phyloP scores from a whole-genome alignment of 257 asterid species.

The Solanum dulcamara region DNA sequence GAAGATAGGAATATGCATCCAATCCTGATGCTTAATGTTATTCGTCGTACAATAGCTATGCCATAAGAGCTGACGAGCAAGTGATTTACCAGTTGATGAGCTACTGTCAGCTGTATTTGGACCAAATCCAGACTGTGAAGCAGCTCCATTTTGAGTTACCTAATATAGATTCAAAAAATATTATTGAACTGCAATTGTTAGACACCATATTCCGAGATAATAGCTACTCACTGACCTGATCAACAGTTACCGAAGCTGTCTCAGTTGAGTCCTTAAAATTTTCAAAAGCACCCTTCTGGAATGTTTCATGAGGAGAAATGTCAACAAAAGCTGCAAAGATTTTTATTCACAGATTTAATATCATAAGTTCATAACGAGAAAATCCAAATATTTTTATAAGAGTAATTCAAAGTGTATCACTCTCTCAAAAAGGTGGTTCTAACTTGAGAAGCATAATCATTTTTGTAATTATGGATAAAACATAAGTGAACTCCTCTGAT shows the following conservation, averaged over 20 bases:
- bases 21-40: background rate
- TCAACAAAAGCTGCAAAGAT: constrained; percentile 72
- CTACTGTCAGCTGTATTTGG: constrained; percentile 32
- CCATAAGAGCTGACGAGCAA: background rate
- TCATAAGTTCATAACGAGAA: background rate
- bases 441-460: background rate
- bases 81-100: constrained; percentile 26
- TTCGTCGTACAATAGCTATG: background rate
- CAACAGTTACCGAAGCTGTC: constrained; percentile 23
- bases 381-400: background rate
- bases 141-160: constrained; percentile 73
- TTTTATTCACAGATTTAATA: background rate
- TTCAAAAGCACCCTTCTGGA: constrained; percentile 70
- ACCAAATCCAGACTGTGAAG: constrained; percentile 39
- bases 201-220: background rate
- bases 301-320: constrained; percentile 81
- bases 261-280: constrained; percentile 47
- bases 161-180: constrained; percentile 17
- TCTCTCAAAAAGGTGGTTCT: background rate
- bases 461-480: background rate
- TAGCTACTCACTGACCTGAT: constrained; percentile 31
- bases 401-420: background rate
- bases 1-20: background rate
- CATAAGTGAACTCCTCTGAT: background rate
- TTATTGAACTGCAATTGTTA: background rate